A percentile compares a stretch with the other conserved stretches of the same genome.
These are phyloP conservation scores for Cutaneotrichosporon cavernicola DNA, from an alignment of 1,284 basidiomycete genomes.

Conservation along the genomic window DNA sequence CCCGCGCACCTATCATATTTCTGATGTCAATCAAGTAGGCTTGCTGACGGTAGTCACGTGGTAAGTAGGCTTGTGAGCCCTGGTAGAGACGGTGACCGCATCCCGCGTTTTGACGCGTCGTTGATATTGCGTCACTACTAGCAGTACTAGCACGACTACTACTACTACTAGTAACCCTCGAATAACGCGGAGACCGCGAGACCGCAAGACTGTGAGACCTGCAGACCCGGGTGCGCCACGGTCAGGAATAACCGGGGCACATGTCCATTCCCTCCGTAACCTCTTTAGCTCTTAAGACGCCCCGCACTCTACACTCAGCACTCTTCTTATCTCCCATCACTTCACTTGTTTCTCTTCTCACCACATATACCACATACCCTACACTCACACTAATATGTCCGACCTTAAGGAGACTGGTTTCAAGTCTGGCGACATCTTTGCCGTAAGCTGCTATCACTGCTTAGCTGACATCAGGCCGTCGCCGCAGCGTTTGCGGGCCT, in stretches of 20 bases:
- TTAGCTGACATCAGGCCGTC: conserved; percentile 53
- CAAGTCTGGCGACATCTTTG: conserved; percentile 68
- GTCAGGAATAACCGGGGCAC: neutral
- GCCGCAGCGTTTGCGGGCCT: conserved; percentile 63
- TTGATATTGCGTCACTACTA: neutral
- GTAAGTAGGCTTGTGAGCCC: too few species aligned
- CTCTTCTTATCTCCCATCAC: neutral
- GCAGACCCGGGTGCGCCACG: neutral
- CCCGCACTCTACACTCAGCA: neutral
- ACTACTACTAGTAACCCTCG: neutral
- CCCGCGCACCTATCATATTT: too few species aligned
- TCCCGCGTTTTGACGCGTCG: neutral
- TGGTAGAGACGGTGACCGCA: neutral
- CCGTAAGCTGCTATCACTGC: conserved; percentile 34
- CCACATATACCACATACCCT: neutral
- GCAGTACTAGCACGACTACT: too few species aligned
- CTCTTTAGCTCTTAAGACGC: neutral
- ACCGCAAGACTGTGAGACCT: too few species aligned
- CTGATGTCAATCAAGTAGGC: too few species aligned
- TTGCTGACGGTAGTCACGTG: too few species aligned
- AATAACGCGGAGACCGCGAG: neutral
- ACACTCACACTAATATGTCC: conserved; percentile 13
- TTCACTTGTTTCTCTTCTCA: neutral
- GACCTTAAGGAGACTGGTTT: conserved; percentile 51
- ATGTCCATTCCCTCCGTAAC: neutral